Conservation (phyloP, 805 yeast species). For the Citeromyces nyonsensis region DNA sequence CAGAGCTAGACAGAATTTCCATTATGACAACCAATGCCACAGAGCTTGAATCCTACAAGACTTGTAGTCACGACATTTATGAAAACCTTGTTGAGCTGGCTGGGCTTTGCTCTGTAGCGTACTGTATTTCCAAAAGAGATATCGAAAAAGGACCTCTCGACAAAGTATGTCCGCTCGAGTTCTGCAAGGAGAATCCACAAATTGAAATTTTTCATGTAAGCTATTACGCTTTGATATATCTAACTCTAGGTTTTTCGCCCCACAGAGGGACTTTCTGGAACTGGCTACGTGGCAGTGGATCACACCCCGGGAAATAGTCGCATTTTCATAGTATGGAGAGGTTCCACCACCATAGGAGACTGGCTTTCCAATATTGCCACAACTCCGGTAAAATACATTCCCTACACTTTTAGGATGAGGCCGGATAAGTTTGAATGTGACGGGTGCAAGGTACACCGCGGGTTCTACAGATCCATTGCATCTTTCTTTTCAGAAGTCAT, state of each 20-base stretch:
- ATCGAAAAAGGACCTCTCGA: too few species aligned
- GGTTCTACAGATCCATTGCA: slow-evolving; percentile 34
- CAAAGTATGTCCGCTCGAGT: too few species aligned
- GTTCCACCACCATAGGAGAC: slow-evolving; percentile 45
- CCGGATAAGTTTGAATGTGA: slow-evolving; percentile 19
- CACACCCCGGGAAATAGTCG: slow-evolving; percentile 10
- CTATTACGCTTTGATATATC: too few species aligned
- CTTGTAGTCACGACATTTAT: too few species aligned
- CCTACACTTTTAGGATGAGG: slow-evolving; percentile 14
- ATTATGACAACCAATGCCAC: too few species aligned
- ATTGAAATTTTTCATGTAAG: too few species aligned
- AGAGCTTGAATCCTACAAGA: too few species aligned
- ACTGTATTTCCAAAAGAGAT: too few species aligned
- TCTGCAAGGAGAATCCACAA: too few species aligned
- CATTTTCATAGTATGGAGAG: slow-evolving; percentile 41
- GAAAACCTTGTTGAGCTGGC: too few species aligned
- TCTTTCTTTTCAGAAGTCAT: slow-evolving; percentile 22
- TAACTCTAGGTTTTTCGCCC: not conserved
- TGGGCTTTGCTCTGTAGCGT: too few species aligned
- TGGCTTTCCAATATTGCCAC: slow-evolving; percentile 45
- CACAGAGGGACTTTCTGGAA: not conserved
- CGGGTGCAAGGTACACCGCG: slow-evolving; percentile 47
- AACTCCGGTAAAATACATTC: slow-evolving; percentile 27
- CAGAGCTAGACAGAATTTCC: too few species aligned
- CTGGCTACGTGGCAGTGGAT: slow-evolving; percentile 1